Evolutionary conservation across 192 early-diverging fungal genomes (phyloP), one percentile per base, ranked within the genome.

Genomic region (Haplosporangium gracile): DNA sequence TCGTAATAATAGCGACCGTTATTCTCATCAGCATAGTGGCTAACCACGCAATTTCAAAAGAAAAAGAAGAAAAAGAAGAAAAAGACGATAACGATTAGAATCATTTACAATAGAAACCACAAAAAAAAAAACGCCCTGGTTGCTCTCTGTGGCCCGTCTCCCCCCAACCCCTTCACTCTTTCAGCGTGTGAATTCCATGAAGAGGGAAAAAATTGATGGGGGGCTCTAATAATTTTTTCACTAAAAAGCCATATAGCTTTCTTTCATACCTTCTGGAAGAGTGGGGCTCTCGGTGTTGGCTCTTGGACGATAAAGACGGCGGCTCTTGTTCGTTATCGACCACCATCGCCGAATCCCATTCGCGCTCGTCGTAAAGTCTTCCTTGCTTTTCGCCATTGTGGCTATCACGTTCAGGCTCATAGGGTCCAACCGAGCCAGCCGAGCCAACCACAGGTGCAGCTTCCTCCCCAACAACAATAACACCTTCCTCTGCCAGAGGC

Each of bases 291-390:
- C 73, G 26, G 60, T 65, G 60, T 53, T 68, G 32, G 45, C 74
- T 81, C 68, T 70, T 74, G 29, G 60, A 42, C 9, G 72, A 42
- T n/a, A 55, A 36, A 16, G 45, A 47, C 49, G 32, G 45, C 36
- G 39, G 68, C 26, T 68, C 47, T 53, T 75, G 73, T 26, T 82
- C 73, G 18, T 70, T 74, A 9, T 32, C 68, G 15, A 71, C 29
- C 20, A 20, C 70, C 20, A 51, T 36, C 20, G 36, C 49, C 29
- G 74, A 24, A 55, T 68, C 70, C 34, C 18, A 49, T 26, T 34
- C 69, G 39, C 36, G 73, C 29, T 36, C 73, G 38, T 55, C 47
- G 16, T 79, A 22, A 8, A 32, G 26, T 65, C 60, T 65, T 26
- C 60, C 60, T 65, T 32, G 60, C 11, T 29, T 65, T 65, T 65